Percentiles rank a stretch among this genome's conserved stretches.
These are phyloP conservation scores for Yarrowia sp. DNA, from an alignment of 805 yeast genomes.

Conservation along the genomic window DNA sequence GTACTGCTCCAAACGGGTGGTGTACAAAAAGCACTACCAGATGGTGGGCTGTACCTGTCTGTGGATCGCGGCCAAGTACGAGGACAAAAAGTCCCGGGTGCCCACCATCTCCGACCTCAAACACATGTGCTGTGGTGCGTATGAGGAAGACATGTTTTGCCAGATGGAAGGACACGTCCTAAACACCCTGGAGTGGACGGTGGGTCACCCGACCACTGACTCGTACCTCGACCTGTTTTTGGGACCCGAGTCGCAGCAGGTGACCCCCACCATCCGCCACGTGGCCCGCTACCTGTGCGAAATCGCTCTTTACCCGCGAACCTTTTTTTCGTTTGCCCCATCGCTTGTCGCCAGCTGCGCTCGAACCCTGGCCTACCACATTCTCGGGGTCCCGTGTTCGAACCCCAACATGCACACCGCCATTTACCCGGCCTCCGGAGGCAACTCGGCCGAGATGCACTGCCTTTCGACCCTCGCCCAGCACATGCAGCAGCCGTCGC, in stretches of 20 bases:
- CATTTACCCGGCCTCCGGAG: not conserved
- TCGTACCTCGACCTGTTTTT: constrained; percentile 52
- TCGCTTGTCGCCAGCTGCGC: constrained; percentile 26
- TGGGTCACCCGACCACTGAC: constrained; percentile 66
- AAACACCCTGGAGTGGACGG: constrained; percentile 73
- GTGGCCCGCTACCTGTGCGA: constrained; percentile 52
- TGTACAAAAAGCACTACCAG: constrained; percentile 84
- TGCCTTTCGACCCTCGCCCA: constrained; percentile 50
- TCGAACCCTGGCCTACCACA: constrained; percentile 42
- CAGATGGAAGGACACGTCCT: constrained; percentile 83
- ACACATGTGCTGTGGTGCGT: constrained; percentile 70
- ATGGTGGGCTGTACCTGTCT: constrained; percentile 88
- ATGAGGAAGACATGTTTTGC: constrained; percentile 64
- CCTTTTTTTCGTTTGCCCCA: constrained; percentile 22
- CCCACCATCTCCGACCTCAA: constrained; percentile 78
- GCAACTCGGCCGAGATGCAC: constrained; percentile 44
- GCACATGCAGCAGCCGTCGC: constrained; percentile 50
- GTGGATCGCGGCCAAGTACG: constrained; percentile 90
- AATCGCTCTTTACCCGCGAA: constrained; percentile 50
- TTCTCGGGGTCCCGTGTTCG: constrained; percentile 41
- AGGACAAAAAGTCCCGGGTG: constrained; percentile 74
- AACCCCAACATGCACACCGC: constrained; percentile 40
- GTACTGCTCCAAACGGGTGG: constrained; percentile 86
- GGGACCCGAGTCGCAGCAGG: constrained; percentile 42
- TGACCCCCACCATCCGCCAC: constrained; percentile 42